Percentiles rank a stretch among this genome's conserved stretches.
Conservation (phyloP, 768 basidiomycete genomes). For the Podaxis sp. region DNA sequence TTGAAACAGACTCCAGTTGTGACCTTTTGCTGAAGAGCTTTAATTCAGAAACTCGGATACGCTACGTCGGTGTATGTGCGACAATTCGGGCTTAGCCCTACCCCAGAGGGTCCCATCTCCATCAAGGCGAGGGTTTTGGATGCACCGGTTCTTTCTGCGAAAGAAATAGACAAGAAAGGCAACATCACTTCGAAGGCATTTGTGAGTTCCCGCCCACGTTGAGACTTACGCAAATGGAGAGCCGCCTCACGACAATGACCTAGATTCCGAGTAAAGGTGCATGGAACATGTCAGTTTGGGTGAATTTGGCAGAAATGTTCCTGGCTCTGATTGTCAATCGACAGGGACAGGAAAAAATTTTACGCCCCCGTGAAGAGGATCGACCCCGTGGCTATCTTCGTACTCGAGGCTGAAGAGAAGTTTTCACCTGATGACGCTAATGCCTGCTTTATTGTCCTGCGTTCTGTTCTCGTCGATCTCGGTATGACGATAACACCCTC, state of each 20-base stretch:
- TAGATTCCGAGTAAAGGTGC: conserved; percentile 63
- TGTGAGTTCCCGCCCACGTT: background rate
- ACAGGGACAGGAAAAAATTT: conserved; percentile 70
- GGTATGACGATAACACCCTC: conserved; percentile 42
- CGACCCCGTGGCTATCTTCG: conserved; percentile 59
- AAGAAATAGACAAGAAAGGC: conserved; percentile 58
- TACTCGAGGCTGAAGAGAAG: conserved; percentile 55
- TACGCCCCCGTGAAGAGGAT: conserved; percentile 48
- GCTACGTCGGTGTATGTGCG: conserved; percentile 71
- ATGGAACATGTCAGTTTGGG: conserved; percentile 72
- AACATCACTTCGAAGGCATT: conserved; percentile 46
- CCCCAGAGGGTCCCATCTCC: conserved; percentile 44
- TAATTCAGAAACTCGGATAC: conserved; percentile 52
- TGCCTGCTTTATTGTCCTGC: conserved; percentile 54
- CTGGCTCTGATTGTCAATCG: conserved; percentile 33
- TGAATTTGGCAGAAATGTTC: conserved; percentile 24
- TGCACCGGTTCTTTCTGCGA: conserved; percentile 53
- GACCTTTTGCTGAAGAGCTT: background rate
- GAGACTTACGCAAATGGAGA: background rate
- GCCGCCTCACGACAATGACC: conserved; percentile 14
- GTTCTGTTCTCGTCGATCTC: conserved; percentile 32
- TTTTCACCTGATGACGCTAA: conserved; percentile 44
- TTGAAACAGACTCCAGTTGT: background rate
- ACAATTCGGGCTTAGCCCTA: conserved; percentile 64
- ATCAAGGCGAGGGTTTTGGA: conserved; percentile 58